Evolutionary conservation across 805 yeast genomes (phyloP).

Genomic region (Candida easanensis): DNA sequence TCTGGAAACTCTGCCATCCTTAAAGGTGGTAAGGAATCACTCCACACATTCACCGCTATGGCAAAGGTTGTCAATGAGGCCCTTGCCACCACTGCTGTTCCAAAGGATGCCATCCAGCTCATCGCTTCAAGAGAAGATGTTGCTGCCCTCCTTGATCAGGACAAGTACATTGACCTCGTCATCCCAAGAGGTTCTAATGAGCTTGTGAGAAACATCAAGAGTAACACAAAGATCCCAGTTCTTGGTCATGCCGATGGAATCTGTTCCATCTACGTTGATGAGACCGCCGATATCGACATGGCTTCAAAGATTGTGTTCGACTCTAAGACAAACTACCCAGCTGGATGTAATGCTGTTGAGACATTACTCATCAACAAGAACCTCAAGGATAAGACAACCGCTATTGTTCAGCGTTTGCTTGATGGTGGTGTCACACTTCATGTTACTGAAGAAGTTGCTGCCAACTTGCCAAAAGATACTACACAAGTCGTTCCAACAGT

Average conservation of each 20-base stretch:
- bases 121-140: constrained; percentile 90
- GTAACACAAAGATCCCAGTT: constrained; percentile 90
- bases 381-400: constrained; percentile 33
- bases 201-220: constrained; percentile 81
- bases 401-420: constrained; percentile 44
- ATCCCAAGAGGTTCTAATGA: constrained; percentile 98
- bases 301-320: constrained; percentile 77
- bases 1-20: constrained; percentile 96
- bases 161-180: constrained; percentile 87
- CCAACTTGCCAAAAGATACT: constrained; percentile 26
- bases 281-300: constrained; percentile 71
- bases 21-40: constrained; percentile 95
- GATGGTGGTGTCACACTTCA: constrained; percentile 74
- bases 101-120: constrained; percentile 77
- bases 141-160: constrained; percentile 78
- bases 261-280: constrained; percentile 83
- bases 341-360: constrained; percentile 98
- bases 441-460: constrained; percentile 49
- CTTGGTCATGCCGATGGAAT: constrained; percentile 99
- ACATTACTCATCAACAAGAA: constrained; percentile 64
- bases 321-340: constrained; percentile 94
- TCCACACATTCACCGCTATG: constrained; percentile 80
- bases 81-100: constrained; percentile 63
- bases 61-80: constrained; percentile 65
- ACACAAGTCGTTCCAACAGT: constrained; percentile 44